Evolutionary conservation across 176 grass and related monocot genomes (phyloP).

Genomic region (Puccinellia tenuiflora): DNA sequence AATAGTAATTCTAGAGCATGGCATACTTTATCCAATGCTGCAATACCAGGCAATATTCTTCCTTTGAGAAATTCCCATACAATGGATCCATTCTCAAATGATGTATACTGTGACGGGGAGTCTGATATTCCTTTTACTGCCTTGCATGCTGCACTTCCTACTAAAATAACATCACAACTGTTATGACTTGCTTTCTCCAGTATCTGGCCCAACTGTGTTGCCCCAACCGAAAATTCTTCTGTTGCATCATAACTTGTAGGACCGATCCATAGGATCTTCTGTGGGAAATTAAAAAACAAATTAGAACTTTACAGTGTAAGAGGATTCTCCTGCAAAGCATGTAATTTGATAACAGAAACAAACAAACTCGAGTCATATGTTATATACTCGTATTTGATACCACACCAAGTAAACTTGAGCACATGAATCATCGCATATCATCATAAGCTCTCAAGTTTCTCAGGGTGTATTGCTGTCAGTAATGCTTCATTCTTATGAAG

Average conservation of each 20-base stretch:
- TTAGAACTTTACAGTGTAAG: slow-evolving; percentile 5
- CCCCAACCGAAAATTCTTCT: slow-evolving; percentile 36
- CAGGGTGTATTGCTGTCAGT: neutral
- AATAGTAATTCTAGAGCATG: slow-evolving; percentile 8
- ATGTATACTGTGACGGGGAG: slow-evolving; percentile 32
- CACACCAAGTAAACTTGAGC: neutral
- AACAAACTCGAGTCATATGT: slow-evolving; percentile 5
- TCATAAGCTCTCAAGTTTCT: slow-evolving; percentile 7
- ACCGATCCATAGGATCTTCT: slow-evolving; percentile 90
- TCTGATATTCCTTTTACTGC: slow-evolving; percentile 38
- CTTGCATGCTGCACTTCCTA: slow-evolving; percentile 59
- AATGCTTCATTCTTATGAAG: neutral
- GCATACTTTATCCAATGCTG: slow-evolving; percentile 93
- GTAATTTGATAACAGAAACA: slow-evolving; percentile 1
- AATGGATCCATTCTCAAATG: slow-evolving; percentile 57
- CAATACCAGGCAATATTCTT: slow-evolving; percentile 71
- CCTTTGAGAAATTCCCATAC: slow-evolving; percentile 95
- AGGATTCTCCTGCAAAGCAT: neutral
- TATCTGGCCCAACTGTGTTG: slow-evolving; percentile 44
- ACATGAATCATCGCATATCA: slow-evolving; percentile 13
- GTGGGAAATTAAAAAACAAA: slow-evolving; percentile 18
- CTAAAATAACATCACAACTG: slow-evolving; percentile 58
- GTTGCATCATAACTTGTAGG: slow-evolving; percentile 39
- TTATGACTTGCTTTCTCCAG: slow-evolving; percentile 53
- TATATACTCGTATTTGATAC: neutral